phyloP scores from a whole-genome alignment of 768 basidiomycete genomes.

The Ramaria sp. region DNA sequence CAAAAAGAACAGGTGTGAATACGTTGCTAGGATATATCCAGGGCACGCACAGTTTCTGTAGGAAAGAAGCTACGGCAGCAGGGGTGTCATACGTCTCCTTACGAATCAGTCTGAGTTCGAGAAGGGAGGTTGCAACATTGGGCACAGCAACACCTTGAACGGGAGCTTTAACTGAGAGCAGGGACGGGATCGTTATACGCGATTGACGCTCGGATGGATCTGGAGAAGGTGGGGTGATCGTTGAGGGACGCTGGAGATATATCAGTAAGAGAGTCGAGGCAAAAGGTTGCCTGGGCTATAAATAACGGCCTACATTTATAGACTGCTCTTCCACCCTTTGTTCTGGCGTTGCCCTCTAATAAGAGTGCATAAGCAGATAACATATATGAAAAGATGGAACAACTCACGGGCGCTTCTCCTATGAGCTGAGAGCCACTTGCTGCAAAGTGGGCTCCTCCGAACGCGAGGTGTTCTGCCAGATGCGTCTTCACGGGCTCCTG shows the following conservation, averaged over 20 bases:
- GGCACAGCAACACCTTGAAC: conserved; percentile 11
- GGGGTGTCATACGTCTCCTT: conserved; percentile 4
- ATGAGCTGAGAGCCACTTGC: background rate
- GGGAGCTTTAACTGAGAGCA: conserved; percentile 12
- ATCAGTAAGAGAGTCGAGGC: background rate
- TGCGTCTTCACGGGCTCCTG: background rate
- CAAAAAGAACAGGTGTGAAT: background rate
- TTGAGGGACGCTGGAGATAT: background rate
- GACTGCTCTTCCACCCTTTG: background rate
- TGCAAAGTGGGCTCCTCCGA: background rate
- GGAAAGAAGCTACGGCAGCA: background rate
- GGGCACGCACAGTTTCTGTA: conserved; percentile 1
- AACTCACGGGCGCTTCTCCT: conserved; percentile 7
- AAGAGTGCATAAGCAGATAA: background rate
- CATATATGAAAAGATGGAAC: background rate
- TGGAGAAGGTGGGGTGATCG: conserved; percentile 1
- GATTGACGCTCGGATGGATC: conserved; percentile 4
- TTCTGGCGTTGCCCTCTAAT: background rate
- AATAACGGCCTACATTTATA: background rate
- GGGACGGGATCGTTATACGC: background rate
- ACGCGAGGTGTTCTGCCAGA: background rate
- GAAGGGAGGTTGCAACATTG: background rate
- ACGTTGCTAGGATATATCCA: background rate
- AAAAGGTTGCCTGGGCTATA: background rate
- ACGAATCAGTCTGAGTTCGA: background rate